phyloP scores from a whole-genome alignment of 2,329 filamentous ascomycete genomes.

The Simplicillium aogashimaense region DNA sequence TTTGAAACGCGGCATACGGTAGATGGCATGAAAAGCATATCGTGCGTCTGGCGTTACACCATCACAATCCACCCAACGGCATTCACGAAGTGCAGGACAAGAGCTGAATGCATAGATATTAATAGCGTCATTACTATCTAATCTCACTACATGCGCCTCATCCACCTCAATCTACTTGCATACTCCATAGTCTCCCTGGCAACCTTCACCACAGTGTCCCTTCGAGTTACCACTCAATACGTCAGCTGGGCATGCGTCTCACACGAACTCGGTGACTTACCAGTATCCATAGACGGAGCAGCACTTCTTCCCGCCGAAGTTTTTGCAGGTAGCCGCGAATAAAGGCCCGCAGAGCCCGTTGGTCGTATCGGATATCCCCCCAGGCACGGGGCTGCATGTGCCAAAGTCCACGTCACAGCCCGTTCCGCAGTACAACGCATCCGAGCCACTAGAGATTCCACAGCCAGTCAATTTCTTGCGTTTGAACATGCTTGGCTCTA shows the following conservation, averaged over 20 bases:
- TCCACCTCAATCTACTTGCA: constrained; percentile 16
- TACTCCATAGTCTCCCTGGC: constrained; percentile 21
- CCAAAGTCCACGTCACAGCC: constrained; percentile 26
- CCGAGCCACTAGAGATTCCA: constrained; percentile 16
- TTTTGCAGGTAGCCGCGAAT: constrained; percentile 20
- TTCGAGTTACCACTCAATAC: constrained; percentile 15
- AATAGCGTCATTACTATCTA: no score
- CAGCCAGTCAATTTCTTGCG: not conserved
- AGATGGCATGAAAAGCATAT: no score
- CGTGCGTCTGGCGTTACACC: no score
- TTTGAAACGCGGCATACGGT: no score
- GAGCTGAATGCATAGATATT: no score
- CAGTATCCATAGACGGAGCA: constrained; percentile 25
- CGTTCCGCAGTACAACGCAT: constrained; percentile 23
- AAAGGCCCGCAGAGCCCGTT: constrained; percentile 24
- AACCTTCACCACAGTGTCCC: constrained; percentile 21
- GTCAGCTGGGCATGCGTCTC: constrained; percentile 3
- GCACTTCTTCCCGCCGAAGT: constrained; percentile 21
- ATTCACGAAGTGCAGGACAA: no score
- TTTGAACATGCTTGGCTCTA: not conserved
- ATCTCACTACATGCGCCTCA: no score
- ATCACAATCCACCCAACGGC: no score
- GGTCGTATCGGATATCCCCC: constrained; percentile 18
- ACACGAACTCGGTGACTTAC: constrained; percentile 19
- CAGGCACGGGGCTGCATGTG: constrained; percentile 15